A percentile compares a stretch with the other conserved stretches of the same genome.
Evolutionary conservation across 768 basidiomycete species (phyloP).

Genomic region (Wakefieldia striispora): DNA sequence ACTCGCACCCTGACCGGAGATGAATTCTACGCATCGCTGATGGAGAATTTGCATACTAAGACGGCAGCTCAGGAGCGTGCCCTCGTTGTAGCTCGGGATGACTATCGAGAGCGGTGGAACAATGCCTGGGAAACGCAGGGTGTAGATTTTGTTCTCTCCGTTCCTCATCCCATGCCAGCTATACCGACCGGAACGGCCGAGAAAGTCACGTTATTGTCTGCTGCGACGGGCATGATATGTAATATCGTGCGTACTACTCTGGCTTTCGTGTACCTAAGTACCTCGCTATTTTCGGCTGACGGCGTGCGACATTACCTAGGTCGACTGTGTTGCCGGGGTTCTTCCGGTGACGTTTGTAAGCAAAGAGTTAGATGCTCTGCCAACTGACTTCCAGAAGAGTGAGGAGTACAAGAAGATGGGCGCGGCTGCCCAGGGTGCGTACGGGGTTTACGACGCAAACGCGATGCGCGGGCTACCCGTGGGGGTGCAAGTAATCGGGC

Average conservation of each 20-base stretch:
- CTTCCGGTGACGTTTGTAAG: conserved; percentile 58
- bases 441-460: conserved; percentile 54
- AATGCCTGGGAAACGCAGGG: conserved; percentile 38
- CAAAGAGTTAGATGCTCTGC: conserved; percentile 39
- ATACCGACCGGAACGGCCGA: conserved; percentile 36
- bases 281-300: neutral
- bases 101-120: conserved; percentile 31
- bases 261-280: neutral
- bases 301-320: conserved; percentile 23
- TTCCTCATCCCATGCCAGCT: conserved; percentile 38
- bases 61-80: conserved; percentile 28
- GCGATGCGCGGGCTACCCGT: conserved; percentile 69
- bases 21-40: conserved; percentile 28
- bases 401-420: conserved; percentile 36
- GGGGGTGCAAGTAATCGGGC: conserved; percentile 63
- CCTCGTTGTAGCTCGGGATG: conserved; percentile 26
- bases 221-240: conserved; percentile 38
- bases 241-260: conserved; percentile 38
- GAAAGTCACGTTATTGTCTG: conserved; percentile 34
- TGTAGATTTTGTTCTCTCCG: conserved; percentile 41
- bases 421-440: conserved; percentile 43
- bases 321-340: conserved; percentile 59
- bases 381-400: conserved; percentile 26
- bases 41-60: conserved; percentile 35
- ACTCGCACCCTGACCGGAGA: conserved; percentile 29